These are phyloP conservation scores for Agaricus blazei DNA, from an alignment of 768 basidiomycete species.

Conservation along the genomic window DNA sequence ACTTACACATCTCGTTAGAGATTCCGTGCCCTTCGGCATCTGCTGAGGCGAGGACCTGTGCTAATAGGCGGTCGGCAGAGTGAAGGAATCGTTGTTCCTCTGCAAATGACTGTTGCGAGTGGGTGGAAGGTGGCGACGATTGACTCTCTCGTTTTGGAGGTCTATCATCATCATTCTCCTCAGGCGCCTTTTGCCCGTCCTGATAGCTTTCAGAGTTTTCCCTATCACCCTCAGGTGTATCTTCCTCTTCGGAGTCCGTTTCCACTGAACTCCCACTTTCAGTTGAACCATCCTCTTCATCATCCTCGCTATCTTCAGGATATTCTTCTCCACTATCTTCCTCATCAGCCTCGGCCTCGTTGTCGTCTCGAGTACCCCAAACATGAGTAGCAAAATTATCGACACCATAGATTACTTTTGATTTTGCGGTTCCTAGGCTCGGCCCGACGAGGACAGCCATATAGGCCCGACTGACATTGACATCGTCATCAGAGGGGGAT, in stretches of 20 bases:
- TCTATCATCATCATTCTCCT: constrained; percentile 10
- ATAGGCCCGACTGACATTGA: constrained; percentile 33
- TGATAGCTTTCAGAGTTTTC: constrained; percentile 10
- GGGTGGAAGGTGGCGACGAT: constrained; percentile 4
- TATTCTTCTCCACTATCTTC: constrained; percentile 15
- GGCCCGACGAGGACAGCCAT: constrained; percentile 66
- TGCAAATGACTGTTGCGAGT: constrained; percentile 19
- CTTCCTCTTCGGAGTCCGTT: not conserved
- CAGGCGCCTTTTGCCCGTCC: not conserved
- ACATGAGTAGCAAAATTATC: constrained; percentile 55
- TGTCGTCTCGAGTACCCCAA: constrained; percentile 23
- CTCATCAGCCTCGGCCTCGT: constrained; percentile 5
- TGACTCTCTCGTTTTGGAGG: not conserved
- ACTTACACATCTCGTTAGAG: constrained; percentile 30
- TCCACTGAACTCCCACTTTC: constrained; percentile 12
- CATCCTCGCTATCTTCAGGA: constrained; percentile 15
- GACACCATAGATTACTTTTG: constrained; percentile 56
- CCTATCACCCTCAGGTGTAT: constrained; percentile 7
- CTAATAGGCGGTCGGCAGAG: constrained; percentile 29
- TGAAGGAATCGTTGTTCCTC: constrained; percentile 28
- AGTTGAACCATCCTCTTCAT: constrained; percentile 10
- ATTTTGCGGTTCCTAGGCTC: constrained; percentile 53
- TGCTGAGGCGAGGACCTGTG: constrained; percentile 29
- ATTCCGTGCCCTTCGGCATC: constrained; percentile 29
- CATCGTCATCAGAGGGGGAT: not conserved